A percentile compares a stretch with the other conserved stretches of the same genome.
Conservation (phyloP, 148 eudicot species). For the Spergularia marina region DNA sequence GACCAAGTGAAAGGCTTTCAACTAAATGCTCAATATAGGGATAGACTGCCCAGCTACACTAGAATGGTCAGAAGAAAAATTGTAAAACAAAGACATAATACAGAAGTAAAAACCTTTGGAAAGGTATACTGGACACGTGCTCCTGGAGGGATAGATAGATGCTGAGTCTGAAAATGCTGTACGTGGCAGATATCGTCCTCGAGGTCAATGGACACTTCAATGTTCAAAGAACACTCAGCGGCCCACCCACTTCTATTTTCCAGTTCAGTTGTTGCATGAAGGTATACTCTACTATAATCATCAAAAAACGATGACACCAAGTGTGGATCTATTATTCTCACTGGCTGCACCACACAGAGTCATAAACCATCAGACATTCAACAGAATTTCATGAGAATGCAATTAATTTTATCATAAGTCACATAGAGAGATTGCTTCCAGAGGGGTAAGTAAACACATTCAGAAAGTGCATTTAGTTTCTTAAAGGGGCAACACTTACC, state of each 20-base stretch:
- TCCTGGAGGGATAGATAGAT: slow-evolving; percentile 74
- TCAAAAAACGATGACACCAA: slow-evolving; percentile 92
- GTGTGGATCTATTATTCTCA: slow-evolving; percentile 93
- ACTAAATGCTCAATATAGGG: too few relatives aligned
- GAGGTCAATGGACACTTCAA: slow-evolving; percentile 76
- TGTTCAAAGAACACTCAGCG: slow-evolving; percentile 70
- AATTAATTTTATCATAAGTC: neutral
- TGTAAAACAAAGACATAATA: neutral
- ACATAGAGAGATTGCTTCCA: neutral
- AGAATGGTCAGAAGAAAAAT: neutral
- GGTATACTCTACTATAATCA: slow-evolving; percentile 68
- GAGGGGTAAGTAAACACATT: neutral
- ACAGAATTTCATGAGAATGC: neutral
- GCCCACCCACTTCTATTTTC: slow-evolving; percentile 70
- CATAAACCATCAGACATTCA: slow-evolving; percentile 21
- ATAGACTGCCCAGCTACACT: too few relatives aligned
- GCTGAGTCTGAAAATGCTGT: slow-evolving; percentile 71
- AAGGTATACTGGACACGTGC: slow-evolving; percentile 64
- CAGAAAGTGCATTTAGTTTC: neutral
- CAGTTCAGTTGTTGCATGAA: slow-evolving; percentile 68
- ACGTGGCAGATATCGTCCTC: slow-evolving; percentile 59
- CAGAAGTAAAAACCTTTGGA: slow-evolving; percentile 61
- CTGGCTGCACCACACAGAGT: slow-evolving; percentile 61
- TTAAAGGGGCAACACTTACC: neutral
- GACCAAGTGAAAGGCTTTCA: too few relatives aligned